Evolutionary conservation across 768 basidiomycete species (phyloP), one percentile per base, ranked within the genome.

Genomic region (Leccinum uliginosum): DNA sequence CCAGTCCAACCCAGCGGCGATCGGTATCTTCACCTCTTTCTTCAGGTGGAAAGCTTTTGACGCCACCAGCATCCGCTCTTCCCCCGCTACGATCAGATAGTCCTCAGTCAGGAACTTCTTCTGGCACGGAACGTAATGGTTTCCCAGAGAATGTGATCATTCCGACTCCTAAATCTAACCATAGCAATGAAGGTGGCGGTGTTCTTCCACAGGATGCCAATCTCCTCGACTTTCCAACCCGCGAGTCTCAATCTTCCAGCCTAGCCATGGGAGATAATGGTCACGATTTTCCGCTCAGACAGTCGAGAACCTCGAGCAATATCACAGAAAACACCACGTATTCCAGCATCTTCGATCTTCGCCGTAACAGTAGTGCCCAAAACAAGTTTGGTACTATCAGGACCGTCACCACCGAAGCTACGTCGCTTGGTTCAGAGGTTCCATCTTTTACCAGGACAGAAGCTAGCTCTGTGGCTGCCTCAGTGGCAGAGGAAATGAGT

Each of bases 381-480:
- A 85, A 81, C 66, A 86, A 82, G 67, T 92, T 83, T 70, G 88
- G 84, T 43, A 93, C 91, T 11, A 83, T 92, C 59, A 79, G 88
- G 64, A 91, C 91, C n/a, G 76, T 86, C 58, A 90, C 85, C 30
- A 93, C 91, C 29, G 90, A 91, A 60, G 78, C 86, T 58, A 93
- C 90, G 19, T 89, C 87, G 38, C 70, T 80, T 38, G 69, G 66
- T 15, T 74, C 75, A 40, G 90, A 89, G 63, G 73, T 76, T 14
- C 85, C 86, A 6, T 87, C 87, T 10, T 74, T 89, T 53, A 80
- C 80, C 21, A 77, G 78, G 32, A 77, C 84, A n/a, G 87, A 90
- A 64, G 89, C 81, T 15, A 84, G 76, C 60, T 70, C 72, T 32
- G 75, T 85, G 53, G 80, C 80, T 17, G 81, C 81, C 30, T 80